phyloP scores from a whole-genome alignment of 2,329 filamentous ascomycete genomes.

The Macrophomina phaseolina region DNA sequence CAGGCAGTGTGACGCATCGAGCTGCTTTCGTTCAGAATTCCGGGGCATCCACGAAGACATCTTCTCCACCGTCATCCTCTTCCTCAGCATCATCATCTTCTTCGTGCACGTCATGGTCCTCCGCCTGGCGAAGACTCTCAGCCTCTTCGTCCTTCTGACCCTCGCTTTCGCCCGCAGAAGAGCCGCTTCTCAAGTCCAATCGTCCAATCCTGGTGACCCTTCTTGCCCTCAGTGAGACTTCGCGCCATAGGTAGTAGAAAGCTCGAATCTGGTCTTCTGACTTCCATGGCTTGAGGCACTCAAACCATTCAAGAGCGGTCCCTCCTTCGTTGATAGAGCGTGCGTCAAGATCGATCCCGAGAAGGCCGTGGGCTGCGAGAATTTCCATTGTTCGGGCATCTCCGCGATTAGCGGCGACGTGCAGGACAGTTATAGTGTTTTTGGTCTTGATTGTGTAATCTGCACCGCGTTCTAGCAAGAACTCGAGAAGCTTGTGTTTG shows the following conservation, averaged over 20 bases:
- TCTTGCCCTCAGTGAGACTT: background rate
- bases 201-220: background rate
- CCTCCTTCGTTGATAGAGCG: background rate
- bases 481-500: background rate
- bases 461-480: background rate
- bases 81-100: background rate
- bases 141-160: background rate
- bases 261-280: background rate
- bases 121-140: background rate
- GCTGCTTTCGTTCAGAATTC: background rate
- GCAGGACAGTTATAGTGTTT: background rate
- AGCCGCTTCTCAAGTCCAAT: background rate
- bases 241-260: background rate
- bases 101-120: background rate
- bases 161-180: background rate
- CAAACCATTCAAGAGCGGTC: background rate
- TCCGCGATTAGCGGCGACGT: background rate
- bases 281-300: background rate
- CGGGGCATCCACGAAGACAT: background rate
- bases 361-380: constrained; percentile 6
- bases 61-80: background rate
- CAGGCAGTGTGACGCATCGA: too few relatives aligned
- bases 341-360: background rate
- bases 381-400: background rate
- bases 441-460: constrained; percentile 1